Evolutionary conservation across 2,329 filamentous ascomycete species (phyloP).

Genomic region (Aspergillus sp.): DNA sequence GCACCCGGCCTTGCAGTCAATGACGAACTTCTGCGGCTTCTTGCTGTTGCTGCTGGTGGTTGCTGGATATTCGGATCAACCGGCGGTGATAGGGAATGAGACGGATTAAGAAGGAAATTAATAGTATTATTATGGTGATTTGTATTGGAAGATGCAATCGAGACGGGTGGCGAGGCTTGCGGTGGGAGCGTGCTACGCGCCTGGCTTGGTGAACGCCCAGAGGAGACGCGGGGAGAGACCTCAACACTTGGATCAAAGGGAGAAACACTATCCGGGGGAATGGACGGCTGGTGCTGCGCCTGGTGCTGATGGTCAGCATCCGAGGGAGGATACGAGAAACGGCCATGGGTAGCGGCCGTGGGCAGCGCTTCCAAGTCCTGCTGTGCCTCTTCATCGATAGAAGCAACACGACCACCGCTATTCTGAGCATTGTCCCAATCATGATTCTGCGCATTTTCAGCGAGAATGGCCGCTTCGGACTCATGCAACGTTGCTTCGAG

Average conservation of each 20-base stretch:
- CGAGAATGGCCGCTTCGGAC: slow-evolving; percentile 21
- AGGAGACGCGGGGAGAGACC: slow-evolving; percentile 14
- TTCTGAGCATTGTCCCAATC: slow-evolving; percentile 22
- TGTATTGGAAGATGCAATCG: slow-evolving; percentile 26
- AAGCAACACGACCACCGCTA: slow-evolving; percentile 15
- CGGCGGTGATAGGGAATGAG: slow-evolving; percentile 35
- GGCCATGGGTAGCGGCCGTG: slow-evolving; percentile 41
- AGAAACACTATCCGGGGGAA: slow-evolving; percentile 10
- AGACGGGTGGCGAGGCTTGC: slow-evolving; percentile 36
- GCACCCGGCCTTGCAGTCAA: slow-evolving; percentile 19
- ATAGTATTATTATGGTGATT: slow-evolving; percentile 38
- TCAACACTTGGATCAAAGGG: slow-evolving; percentile 12
- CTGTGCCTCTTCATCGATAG: slow-evolving; percentile 35
- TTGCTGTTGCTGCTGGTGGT: not conserved
- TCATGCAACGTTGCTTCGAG: slow-evolving; percentile 29
- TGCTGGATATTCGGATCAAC: slow-evolving; percentile 36
- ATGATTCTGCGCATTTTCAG: slow-evolving; percentile 20
- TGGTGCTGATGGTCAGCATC: slow-evolving; percentile 18
- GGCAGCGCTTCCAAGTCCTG: slow-evolving; percentile 47
- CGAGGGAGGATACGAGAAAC: slow-evolving; percentile 22
- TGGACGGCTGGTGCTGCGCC: slow-evolving; percentile 4
- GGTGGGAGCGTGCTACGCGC: slow-evolving; percentile 25
- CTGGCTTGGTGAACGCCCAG: slow-evolving; percentile 27
- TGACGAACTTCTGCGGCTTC: slow-evolving; percentile 21
- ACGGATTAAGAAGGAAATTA: slow-evolving; percentile 49